Evolutionary conservation across 345 rosid species (phyloP).

Genomic region (Linum usitatissimum): DNA sequence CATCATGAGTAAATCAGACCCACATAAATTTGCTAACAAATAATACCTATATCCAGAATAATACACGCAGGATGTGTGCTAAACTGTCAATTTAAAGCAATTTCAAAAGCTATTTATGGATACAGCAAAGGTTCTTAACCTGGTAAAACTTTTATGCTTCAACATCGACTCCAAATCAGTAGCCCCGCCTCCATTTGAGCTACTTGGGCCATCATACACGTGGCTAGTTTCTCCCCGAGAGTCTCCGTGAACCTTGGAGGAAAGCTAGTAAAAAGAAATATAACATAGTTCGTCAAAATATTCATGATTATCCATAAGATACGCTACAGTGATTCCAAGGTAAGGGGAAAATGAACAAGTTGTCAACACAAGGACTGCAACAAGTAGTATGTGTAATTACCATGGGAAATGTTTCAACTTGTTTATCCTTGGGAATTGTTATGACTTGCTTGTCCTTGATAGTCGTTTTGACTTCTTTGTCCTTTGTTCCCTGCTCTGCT

Average conservation of each 20-base stretch:
- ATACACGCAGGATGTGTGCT: background rate
- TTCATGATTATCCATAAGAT: constrained; percentile 14
- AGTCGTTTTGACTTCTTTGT: too few species aligned
- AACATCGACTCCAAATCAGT: constrained; percentile 46
- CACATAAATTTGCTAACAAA: background rate
- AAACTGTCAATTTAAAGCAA: background rate
- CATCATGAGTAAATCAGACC: too few species aligned
- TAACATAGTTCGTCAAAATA: background rate
- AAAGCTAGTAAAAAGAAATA: background rate
- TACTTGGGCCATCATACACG: constrained; percentile 19
- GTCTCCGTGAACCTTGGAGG: constrained; percentile 24
- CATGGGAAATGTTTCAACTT: constrained; percentile 13
- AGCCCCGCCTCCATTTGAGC: constrained; percentile 24
- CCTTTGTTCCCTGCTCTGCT: constrained; percentile 21
- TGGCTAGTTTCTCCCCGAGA: constrained; percentile 21
- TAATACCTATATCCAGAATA: background rate
- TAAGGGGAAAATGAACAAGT: background rate
- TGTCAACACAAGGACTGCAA: background rate
- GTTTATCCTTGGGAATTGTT: constrained; percentile 7
- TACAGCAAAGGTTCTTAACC: constrained; percentile 27
- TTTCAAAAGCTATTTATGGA: background rate
- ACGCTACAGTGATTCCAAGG: constrained; percentile 5
- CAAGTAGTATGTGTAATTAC: constrained; percentile 14
- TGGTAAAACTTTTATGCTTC: constrained; percentile 66
- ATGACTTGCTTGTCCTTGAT: background rate